Conservation (phyloP, 305 asterid genomes). For the Petunia hybrid region DNA sequence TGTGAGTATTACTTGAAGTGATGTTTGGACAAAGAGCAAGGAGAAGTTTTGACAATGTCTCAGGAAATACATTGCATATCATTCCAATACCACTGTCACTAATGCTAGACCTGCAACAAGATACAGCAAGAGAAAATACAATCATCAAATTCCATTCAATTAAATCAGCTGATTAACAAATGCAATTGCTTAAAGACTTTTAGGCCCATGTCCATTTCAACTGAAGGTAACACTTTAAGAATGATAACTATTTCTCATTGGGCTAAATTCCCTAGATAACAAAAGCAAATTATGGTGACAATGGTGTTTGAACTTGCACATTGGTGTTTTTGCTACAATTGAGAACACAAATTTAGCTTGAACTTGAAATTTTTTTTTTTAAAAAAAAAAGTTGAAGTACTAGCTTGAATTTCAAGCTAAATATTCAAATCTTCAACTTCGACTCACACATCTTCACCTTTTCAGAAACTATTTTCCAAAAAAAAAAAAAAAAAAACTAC, state of each 20-base stretch:
- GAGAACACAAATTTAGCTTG: background rate
- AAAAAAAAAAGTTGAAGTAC: background rate
- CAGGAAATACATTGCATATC: constrained; percentile 92
- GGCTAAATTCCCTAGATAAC: background rate
- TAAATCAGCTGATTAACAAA: background rate
- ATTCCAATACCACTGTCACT: constrained; percentile 96
- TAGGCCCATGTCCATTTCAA: background rate
- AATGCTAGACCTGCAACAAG: constrained; percentile 77
- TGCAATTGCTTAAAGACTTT: background rate
- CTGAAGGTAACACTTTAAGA: background rate
- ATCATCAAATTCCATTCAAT: background rate
- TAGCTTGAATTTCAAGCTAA: background rate
- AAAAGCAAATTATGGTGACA: too few relatives aligned
- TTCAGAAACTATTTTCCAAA: background rate
- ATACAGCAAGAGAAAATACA: constrained; percentile 27
- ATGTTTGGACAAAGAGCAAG: constrained; percentile 93
- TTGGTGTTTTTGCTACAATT: background rate
- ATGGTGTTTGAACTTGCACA: too few relatives aligned
- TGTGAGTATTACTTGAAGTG: constrained; percentile 77
- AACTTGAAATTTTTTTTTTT: background rate
- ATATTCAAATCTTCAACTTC: background rate
- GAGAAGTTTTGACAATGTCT: constrained; percentile 77
- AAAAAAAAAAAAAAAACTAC: background rate
- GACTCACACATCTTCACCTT: background rate
- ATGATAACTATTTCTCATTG: background rate